Conservation (phyloP, 1,284 basidiomycete genomes). For the Moesziomyces sp. region DNA sequence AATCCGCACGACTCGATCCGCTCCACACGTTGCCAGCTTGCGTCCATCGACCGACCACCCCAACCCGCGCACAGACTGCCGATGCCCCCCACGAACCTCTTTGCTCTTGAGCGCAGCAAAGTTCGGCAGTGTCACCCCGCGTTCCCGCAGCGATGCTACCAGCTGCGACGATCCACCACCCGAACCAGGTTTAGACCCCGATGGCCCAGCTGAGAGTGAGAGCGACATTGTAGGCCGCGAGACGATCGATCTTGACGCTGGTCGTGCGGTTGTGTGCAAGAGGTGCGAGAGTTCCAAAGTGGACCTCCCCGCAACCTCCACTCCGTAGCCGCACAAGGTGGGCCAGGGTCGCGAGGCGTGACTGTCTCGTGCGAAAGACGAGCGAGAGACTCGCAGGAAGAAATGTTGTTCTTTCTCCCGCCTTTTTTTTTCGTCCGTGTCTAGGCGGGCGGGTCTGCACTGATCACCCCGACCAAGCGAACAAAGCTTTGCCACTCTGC, state of each 20-base stretch:
- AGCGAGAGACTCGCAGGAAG: too few relatives aligned
- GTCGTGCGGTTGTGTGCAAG: too few relatives aligned
- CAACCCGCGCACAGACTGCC: constrained; percentile 48
- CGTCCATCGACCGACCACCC: constrained; percentile 60
- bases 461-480: too few relatives aligned
- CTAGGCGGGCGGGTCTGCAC: too few relatives aligned
- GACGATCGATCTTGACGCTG: not conserved
- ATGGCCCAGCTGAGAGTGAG: not conserved
- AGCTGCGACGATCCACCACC: not conserved
- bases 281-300: too few relatives aligned
- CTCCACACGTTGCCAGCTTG: constrained; percentile 54
- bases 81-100: constrained; percentile 47
- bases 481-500: too few relatives aligned
- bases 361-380: too few relatives aligned
- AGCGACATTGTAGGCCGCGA: not conserved
- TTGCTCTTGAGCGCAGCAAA: constrained; percentile 25
- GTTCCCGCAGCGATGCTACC: constrained; percentile 13
- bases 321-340: too few relatives aligned
- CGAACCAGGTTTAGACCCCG: not conserved
- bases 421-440: too few relatives aligned
- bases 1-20: constrained; percentile 47
- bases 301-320: too few relatives aligned
- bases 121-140: constrained; percentile 19
- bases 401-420: too few relatives aligned
- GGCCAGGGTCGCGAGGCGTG: too few relatives aligned